phyloP scores from a whole-genome alignment of 2,329 filamentous ascomycete genomes.

The Fusarium sterilihyphosum region DNA sequence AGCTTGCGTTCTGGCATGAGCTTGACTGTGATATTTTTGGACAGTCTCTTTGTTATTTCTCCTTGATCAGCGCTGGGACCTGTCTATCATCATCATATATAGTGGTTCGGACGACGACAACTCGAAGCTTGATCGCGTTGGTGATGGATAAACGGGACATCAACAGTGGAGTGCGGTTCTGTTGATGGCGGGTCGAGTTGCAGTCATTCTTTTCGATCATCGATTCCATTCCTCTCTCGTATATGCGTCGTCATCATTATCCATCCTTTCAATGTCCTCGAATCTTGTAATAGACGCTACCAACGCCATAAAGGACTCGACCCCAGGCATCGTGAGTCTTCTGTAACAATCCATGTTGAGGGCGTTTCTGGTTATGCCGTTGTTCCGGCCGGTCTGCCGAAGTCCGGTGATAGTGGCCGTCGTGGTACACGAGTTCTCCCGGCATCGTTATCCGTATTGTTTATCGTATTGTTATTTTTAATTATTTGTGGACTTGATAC shows the following conservation, averaged over 20 bases:
- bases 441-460: conserved; percentile 23
- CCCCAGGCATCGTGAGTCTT: conserved; percentile 53
- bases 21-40: conserved; percentile 25
- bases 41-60: neutral
- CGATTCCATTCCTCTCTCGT: conserved; percentile 20
- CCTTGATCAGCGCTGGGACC: conserved; percentile 24
- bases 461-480: conserved; percentile 8
- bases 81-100: conserved; percentile 33
- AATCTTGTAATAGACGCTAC: conserved; percentile 51
- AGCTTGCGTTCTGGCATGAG: conserved; percentile 14
- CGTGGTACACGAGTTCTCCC: conserved; percentile 44
- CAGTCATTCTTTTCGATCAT: conserved; percentile 12
- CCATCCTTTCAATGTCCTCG: conserved; percentile 40
- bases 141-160: neutral
- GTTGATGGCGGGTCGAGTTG: conserved; percentile 14
- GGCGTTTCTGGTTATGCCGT: conserved; percentile 13
- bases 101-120: conserved; percentile 19
- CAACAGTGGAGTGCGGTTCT: conserved; percentile 15
- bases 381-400: conserved; percentile 24
- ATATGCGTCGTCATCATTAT: conserved; percentile 25
- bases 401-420: conserved; percentile 44
- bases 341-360: conserved; percentile 41
- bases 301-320: conserved; percentile 51
- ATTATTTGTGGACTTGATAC: neutral
- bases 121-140: conserved; percentile 3